Base-by-base conservation (phyloP, 2,329 filamentous ascomycete genomes). In the Pseudogymnoascus sp. region DNA sequence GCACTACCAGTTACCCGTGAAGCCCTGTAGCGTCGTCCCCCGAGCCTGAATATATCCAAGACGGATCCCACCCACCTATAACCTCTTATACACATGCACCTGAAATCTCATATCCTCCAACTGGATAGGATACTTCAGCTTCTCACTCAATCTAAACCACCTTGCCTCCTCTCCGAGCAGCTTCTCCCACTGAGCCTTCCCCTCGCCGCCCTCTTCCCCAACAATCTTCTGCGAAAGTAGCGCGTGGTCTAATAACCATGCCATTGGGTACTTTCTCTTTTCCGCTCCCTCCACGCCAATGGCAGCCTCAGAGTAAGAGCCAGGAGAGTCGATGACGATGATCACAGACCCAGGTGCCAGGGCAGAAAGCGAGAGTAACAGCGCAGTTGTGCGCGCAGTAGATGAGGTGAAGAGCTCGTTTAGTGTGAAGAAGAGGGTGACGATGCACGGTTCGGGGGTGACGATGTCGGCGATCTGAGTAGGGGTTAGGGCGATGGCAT, bases 91-190 rank as follows among this genome's bases (percentile, higher is more conserved):
- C 13, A 96, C 70, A 75, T 96, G 91, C 67, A 96, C 78, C 73
- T 97, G 92, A 73, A 92, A 96, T 52, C 92, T 84, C 92, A 96
- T 96, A 70, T 96, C 90, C 75, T 97, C 92, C 69, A 97, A 74
- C 58, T 85, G 81, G 67, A 96, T 90, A 6, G 91, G 88, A 74
- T 96, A 97, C 38, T 79, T 77, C 65, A 96, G 73, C 13, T 72
- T 75, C 1, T 82, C 79, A 10, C 81, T 77, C 34, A 96, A 74
- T 41, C 92, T 82, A 74, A 92, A 96, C 92, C 92, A 97, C 59
- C 82, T 75, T 2, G 89, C 91, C 55, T 95, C 90, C 62, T 91
- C 80, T 19, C 83, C 83, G 59, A 88, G 77, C 2, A 95, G 61
- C 72, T 88, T 90, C 65, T 85, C 81, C 92, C 92, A 97, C 21